Evolutionary conservation across 768 basidiomycete species (phyloP), one percentile per base, ranked within the genome.

Genomic region (Mycena olivaceomarginata): DNA sequence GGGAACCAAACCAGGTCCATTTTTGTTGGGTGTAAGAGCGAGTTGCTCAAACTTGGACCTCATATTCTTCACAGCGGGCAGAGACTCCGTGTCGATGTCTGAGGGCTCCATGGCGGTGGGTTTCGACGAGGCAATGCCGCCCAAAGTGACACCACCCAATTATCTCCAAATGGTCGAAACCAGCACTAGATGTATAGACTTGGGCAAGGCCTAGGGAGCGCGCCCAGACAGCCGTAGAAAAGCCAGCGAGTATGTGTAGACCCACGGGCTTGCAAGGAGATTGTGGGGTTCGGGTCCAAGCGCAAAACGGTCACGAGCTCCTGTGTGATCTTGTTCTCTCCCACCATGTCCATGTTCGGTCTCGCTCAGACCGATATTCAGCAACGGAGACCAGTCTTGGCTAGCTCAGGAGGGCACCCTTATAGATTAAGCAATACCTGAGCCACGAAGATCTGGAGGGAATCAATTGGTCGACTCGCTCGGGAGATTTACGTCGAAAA

Each of bases 41-140:
- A 95, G 85, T 79, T 92, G 90, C 82, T 96, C 95, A 81, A 95
- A 96, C 81, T 87, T 91, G 41, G 93, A 94, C 60, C 91, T 91
- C 20, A 96, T 87, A 75, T 89, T 94, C 83, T 90, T 93, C 69
- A 96, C 94, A 3, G 94, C 92, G 51, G 91, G 91, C 20, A 89
- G 86, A 48, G 92, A 88, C 5, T 85, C 87, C 22, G 90, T 89
- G 83, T 94, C 91, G 77, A 93, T 87, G 77, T 89, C 85, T 45
- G 74, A 51, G 1, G 72, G 68, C 45, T 77, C 67, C 75, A 79
- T 79, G 65, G 69, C 51, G 63, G 70, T 75, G n/a, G 53, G 46
- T 20, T 51, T 41, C 4, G 57, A 22, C 69, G 74, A 45, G 74
- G 78, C 78, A 64, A 76, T 74, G 70, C 72, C n/a, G 15, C 18